phyloP scores from a whole-genome alignment of 345 rosid genomes.

The Rubroshorea leprosula region DNA sequence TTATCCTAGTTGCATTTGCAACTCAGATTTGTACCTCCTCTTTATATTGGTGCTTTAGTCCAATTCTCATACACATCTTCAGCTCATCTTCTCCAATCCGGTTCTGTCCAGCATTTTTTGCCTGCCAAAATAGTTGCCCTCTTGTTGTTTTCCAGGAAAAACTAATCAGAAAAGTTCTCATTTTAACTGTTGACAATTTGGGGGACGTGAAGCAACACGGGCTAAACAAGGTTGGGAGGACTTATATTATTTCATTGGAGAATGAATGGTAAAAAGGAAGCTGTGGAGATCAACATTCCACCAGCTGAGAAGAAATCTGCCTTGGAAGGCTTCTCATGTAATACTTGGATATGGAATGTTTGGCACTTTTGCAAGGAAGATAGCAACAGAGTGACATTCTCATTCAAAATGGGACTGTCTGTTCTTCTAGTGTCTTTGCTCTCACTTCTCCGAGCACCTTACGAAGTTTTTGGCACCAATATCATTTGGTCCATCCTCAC shows the following conservation, averaged over 20 bases:
- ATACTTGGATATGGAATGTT: constrained; percentile 35
- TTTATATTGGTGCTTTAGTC: constrained; percentile 22
- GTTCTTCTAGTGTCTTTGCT: constrained; percentile 61
- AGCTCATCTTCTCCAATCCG: constrained; percentile 6
- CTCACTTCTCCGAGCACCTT: no score
- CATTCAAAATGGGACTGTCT: constrained; percentile 62
- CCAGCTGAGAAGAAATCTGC: constrained; percentile 11
- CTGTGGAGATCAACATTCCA: no score
- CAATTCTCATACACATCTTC: constrained; percentile 7
- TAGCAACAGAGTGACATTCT: constrained; percentile 40
- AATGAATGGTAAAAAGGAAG: constrained; percentile 68
- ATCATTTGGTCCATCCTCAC: no score
- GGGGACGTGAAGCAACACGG: constrained; percentile 16
- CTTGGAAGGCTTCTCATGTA: constrained; percentile 17
- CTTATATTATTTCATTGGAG: constrained; percentile 26
- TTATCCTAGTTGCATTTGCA: constrained; percentile 30
- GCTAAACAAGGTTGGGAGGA: constrained; percentile 10
- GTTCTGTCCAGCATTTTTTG: background rate
- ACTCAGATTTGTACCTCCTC: constrained; percentile 18
- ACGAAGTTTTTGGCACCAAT: no score
- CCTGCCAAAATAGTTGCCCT: background rate
- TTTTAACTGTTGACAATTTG: constrained; percentile 9
- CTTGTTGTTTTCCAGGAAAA: constrained; percentile 2
- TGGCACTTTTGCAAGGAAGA: constrained; percentile 59
- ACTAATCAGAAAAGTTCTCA: background rate